These are phyloP conservation scores for Violaceomyces palustris DNA, from an alignment of 1,284 basidiomycete species.

Conservation along the genomic window DNA sequence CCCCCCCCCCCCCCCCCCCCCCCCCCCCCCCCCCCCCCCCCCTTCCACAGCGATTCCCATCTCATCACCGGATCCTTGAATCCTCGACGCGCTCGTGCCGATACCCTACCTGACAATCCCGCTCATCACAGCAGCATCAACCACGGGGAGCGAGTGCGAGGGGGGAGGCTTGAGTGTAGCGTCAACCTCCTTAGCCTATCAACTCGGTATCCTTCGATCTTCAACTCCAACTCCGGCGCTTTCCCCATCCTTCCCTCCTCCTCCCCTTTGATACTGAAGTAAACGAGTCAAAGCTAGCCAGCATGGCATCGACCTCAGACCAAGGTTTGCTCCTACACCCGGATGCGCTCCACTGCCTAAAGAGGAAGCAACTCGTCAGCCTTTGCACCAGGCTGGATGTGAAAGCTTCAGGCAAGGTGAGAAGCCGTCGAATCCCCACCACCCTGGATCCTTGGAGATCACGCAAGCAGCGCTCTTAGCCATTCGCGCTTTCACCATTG, in stretches of 20 bases:
- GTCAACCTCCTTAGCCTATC: neutral
- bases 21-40: too few relatives aligned
- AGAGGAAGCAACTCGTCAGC: constrained; percentile 36
- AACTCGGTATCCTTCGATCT: neutral
- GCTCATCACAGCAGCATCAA: too few relatives aligned
- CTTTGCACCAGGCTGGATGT: constrained; percentile 32
- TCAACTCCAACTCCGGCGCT: neutral
- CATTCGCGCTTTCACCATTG: too few relatives aligned
- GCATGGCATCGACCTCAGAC: constrained; percentile 12
- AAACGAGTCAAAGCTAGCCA: neutral
- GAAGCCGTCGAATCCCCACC: too few relatives aligned
- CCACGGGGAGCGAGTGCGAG: neutral
- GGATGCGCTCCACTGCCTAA: constrained; percentile 34
- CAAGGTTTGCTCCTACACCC: constrained; percentile 32
- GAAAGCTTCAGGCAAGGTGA: constrained; percentile 34
- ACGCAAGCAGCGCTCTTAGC: too few relatives aligned
- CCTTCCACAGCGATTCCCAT: too few relatives aligned
- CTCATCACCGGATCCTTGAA: too few relatives aligned
- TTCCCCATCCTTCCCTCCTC: neutral
- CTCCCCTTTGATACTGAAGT: neutral
- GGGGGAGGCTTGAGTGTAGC: constrained; percentile 3
- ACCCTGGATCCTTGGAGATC: too few relatives aligned
- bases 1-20: too few relatives aligned
- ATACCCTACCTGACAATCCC: too few relatives aligned
- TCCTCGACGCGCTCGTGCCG: too few relatives aligned